Evolutionary conservation across 257 asterid genomes (phyloP).

Genomic region (Rhazya stricta): DNA sequence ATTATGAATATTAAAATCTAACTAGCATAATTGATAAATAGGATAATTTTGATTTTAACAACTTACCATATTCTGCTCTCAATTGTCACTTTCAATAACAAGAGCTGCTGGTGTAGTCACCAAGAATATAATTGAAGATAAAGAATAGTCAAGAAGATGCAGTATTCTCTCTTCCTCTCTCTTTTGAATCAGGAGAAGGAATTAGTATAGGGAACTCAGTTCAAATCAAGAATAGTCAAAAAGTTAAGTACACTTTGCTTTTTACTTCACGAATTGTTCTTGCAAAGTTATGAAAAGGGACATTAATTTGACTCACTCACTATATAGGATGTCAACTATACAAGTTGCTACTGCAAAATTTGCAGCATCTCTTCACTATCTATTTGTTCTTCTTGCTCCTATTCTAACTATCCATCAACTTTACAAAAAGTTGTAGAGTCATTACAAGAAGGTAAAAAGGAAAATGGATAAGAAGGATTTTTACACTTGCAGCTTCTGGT

Average conservation of each 20-base stretch:
- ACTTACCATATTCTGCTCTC: not conserved
- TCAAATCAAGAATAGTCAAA: not conserved
- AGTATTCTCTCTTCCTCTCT: too few relatives aligned
- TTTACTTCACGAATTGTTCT: not conserved
- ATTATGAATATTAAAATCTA: too few relatives aligned
- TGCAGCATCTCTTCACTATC: slow-evolving; percentile 12
- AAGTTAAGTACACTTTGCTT: not conserved
- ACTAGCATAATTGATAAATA: not conserved
- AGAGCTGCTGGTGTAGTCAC: not conserved
- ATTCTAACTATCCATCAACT: slow-evolving; percentile 17
- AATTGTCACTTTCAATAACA: not conserved
- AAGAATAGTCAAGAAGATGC: not conserved
- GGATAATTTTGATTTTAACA: not conserved
- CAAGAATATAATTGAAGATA: not conserved
- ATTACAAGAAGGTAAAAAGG: slow-evolving; percentile 7
- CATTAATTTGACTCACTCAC: slow-evolving; percentile 3
- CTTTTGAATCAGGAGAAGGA: not conserved
- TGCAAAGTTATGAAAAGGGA: not conserved
- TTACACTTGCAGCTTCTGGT: slow-evolving; percentile 41
- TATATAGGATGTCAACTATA: slow-evolving; percentile 21
- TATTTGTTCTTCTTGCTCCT: not conserved
- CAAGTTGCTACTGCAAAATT: slow-evolving; percentile 32
- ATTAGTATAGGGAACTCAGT: not conserved
- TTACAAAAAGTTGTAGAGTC: slow-evolving; percentile 27
- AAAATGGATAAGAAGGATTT: not conserved